phyloP scores from a whole-genome alignment of 306 rosid species.

The Albizia julibrissin region DNA sequence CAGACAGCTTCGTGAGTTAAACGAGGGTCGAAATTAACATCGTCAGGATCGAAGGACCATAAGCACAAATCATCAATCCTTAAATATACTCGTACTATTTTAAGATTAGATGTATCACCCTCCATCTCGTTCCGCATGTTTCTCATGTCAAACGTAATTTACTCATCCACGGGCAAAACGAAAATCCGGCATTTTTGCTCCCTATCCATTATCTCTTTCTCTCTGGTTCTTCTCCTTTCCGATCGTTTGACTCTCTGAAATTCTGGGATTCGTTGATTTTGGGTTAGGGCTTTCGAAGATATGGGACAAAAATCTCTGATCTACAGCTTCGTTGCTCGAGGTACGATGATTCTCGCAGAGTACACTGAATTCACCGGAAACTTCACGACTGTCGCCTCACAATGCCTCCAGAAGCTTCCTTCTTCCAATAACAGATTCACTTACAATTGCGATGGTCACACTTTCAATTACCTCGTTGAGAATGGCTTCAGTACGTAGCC shows the following conservation, averaged over 20 bases:
- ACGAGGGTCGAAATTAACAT: not conserved
- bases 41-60: not conserved
- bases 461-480: constrained; percentile 93
- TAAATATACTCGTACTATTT: constrained; percentile 22
- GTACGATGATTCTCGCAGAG: constrained; percentile 76
- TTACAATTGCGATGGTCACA: constrained; percentile 93
- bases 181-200: constrained; percentile 42
- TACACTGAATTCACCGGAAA: constrained; percentile 86
- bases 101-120: constrained; percentile 3
- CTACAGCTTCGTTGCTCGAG: constrained; percentile 96
- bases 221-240: constrained; percentile 26
- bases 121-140: constrained; percentile 26
- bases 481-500: constrained; percentile 74
- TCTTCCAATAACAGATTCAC: constrained; percentile 89
- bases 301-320: constrained; percentile 95
- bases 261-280: not conserved
- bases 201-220: constrained; percentile 15
- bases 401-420: constrained; percentile 96
- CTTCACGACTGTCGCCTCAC: constrained; percentile 71
- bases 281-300: constrained; percentile 39
- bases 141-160: constrained; percentile 8
- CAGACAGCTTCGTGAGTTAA: too few relatives aligned
- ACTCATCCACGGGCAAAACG: not conserved
- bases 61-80: not conserved
- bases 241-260: not conserved